These are phyloP conservation scores for Canna indica DNA, from an alignment of 176 grass and related monocot species.

Conservation along the genomic window DNA sequence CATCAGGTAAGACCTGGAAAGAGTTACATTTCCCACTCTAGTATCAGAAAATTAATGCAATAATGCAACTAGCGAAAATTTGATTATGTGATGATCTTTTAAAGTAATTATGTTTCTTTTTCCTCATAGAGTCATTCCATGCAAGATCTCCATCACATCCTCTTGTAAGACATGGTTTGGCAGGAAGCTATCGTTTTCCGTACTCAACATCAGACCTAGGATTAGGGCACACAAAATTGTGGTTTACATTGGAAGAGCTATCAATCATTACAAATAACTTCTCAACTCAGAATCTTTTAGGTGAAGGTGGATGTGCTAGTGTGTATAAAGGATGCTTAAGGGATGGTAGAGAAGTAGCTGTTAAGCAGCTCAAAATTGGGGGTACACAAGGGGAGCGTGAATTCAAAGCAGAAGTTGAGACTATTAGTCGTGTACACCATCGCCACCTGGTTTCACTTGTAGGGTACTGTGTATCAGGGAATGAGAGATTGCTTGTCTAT, in stretches of 20 bases:
- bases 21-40: not conserved
- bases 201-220: constrained; percentile 49
- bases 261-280: constrained; percentile 54
- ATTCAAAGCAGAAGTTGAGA: constrained; percentile 73
- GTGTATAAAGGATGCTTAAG: constrained; percentile 58
- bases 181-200: constrained; percentile 40
- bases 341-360: constrained; percentile 59
- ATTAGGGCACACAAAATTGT: constrained; percentile 55
- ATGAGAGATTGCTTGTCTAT: constrained; percentile 57
- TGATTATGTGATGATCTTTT: not conserved
- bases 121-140: constrained; percentile 19
- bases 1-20: constrained; percentile 33
- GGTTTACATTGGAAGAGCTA: constrained; percentile 66
- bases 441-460: constrained; percentile 72
- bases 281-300: constrained; percentile 47
- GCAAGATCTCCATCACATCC: constrained; percentile 44
- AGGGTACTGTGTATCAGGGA: constrained; percentile 54
- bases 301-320: constrained; percentile 72
- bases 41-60: not conserved
- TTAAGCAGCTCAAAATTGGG: constrained; percentile 62
- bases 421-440: constrained; percentile 75
- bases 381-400: constrained; percentile 60
- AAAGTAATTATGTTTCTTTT: not conserved
- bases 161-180: constrained; percentile 38
- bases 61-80: not conserved